Conservation (phyloP, 345 rosid genomes). For the Camelina laxa region DNA sequence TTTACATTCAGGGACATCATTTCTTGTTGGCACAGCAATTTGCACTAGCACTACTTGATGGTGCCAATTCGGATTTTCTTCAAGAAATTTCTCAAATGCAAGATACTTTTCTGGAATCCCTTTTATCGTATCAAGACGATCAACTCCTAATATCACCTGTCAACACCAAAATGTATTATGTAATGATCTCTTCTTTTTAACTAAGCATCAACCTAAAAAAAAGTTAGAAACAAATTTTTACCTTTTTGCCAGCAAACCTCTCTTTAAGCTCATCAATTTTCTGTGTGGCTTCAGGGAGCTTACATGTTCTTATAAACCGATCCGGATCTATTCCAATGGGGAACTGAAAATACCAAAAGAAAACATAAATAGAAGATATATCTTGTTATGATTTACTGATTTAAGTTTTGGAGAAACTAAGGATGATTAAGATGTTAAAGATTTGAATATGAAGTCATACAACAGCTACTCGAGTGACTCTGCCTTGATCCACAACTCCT, state of each 20-base stretch:
- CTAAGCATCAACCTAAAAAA: background rate
- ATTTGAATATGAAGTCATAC: slow-evolving; percentile 48
- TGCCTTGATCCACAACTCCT: slow-evolving; percentile 92
- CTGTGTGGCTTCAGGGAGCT: slow-evolving; percentile 56
- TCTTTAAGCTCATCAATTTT: slow-evolving; percentile 77
- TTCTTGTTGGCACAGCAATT: slow-evolving; percentile 97
- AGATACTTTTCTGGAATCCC: slow-evolving; percentile 93
- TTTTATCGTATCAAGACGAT: slow-evolving; percentile 94
- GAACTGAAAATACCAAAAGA: slow-evolving; percentile 53
- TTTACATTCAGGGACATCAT: slow-evolving; percentile 94
- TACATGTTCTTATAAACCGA: slow-evolving; percentile 71
- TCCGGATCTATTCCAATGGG: slow-evolving; percentile 96
- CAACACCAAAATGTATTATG: background rate
- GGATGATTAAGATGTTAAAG: background rate
- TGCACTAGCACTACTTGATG: slow-evolving; percentile 91
- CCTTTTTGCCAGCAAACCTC: slow-evolving; percentile 83
- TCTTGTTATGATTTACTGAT: background rate
- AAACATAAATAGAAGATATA: background rate
- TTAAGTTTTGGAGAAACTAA: slow-evolving; percentile 1
- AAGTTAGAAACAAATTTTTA: slow-evolving; percentile 32
- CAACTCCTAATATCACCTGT: slow-evolving; percentile 72
- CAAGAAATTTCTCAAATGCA: slow-evolving; percentile 92
- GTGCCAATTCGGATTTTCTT: slow-evolving; percentile 80
- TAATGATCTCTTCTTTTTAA: background rate
- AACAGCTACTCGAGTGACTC: slow-evolving; percentile 87